Percentiles rank a stretch among this genome's conserved stretches.
Evolutionary conservation across 441 rosid genomes (phyloP).

Genomic region (Populus hybrid): DNA sequence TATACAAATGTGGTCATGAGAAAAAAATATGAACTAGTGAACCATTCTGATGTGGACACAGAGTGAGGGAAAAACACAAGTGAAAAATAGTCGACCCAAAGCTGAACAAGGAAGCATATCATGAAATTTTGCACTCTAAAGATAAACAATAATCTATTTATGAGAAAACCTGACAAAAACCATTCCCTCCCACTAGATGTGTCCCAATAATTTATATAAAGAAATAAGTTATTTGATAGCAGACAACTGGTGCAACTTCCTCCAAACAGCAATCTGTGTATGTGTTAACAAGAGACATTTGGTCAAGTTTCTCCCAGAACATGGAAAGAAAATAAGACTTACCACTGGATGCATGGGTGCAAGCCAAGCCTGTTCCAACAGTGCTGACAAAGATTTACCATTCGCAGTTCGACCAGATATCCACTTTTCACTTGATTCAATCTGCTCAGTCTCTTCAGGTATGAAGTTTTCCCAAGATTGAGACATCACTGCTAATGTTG

Average conservation of each 20-base stretch:
- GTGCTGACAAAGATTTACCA: slow-evolving; percentile 61
- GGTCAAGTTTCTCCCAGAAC: neutral
- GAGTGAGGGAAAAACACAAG: neutral
- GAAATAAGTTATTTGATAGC: too few species aligned
- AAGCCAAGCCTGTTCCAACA: slow-evolving; percentile 79
- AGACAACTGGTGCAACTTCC: neutral
- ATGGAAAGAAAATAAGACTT: slow-evolving; percentile 23
- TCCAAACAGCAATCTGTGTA: neutral
- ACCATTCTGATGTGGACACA: neutral
- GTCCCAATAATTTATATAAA: too few species aligned
- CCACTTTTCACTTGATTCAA: slow-evolving; percentile 45
- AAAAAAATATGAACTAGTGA: neutral
- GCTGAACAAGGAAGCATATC: neutral
- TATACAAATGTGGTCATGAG: neutral
- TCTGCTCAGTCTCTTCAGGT: slow-evolving; percentile 50
- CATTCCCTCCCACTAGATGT: neutral
- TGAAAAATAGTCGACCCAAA: neutral
- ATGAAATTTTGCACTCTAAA: neutral
- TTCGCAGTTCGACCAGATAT: slow-evolving; percentile 54
- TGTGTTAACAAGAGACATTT: neutral
- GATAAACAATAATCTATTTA: neutral
- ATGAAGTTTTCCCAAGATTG: slow-evolving; percentile 62
- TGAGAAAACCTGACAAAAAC: neutral
- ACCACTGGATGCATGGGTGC: slow-evolving; percentile 36
- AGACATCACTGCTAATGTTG: slow-evolving; percentile 66